Evolutionary conservation across 352 stramenopile species (phyloP), one percentile per base, ranked within the genome.

Genomic region (Phytophthora sp.): DNA sequence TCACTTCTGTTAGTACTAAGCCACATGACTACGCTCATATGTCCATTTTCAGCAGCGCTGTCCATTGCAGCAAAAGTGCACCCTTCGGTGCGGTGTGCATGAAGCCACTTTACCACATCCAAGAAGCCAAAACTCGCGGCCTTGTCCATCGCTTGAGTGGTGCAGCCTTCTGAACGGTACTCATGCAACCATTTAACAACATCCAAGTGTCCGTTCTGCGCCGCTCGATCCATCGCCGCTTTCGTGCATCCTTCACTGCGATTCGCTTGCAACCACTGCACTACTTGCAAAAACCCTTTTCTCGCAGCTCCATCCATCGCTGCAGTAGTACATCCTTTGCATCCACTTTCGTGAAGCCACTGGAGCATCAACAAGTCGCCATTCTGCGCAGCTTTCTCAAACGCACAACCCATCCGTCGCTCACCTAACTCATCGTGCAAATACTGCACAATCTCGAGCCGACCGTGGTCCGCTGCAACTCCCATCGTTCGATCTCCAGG

Each of bases 221-320:
- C 60, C 7, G 66, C 60, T 23, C 42, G 36, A 63, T 74, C 66
- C 66, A 71, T 74, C 5, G 55, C 66, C 6, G 42, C 26, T 23
- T 35, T 61, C 4, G 66, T 62, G 23, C 54, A 74, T 12, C 47
- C 55, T 46, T 66, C 60, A 18, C 16, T 60, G 7, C 60, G 55
- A 36, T 64, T 66, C 0, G 3, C 16, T 11, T 71, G 50, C 6
- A 74, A 31, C 61, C 66, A 74, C 23, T 57, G 30, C 12, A 63
- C 60, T 6, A 71, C 50, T 38, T 70, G 51, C 12, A 73, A 15
- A 27, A 63, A 59, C 0, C 68, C 63, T 31, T 69, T 64, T 21
- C 52, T 53, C 9, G 68, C 68, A 23, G 63, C 68, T 0, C 30
- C 47, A 44, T 73, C 63, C 68, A 73, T 66, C 11, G 56, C 63